phyloP scores from a whole-genome alignment of 2,329 filamentous ascomycete genomes.

The Trichoderma atroviride region DNA sequence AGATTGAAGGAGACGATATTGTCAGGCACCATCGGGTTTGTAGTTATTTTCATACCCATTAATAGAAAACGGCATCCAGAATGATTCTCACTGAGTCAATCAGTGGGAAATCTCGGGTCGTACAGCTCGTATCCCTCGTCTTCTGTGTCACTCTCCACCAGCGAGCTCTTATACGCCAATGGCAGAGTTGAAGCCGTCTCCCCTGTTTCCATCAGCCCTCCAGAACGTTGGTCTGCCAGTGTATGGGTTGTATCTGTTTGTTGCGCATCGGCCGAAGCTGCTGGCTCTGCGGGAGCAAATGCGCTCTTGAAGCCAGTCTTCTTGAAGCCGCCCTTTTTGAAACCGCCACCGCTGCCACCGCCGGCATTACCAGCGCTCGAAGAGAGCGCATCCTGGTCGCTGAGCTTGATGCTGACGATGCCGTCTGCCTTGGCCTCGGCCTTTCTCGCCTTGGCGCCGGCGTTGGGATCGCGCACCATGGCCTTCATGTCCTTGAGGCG shows the following conservation, averaged over 20 bases:
- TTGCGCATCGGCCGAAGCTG: not conserved
- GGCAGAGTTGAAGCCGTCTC: slow-evolving; percentile 38
- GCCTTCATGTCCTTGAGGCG: slow-evolving; percentile 86
- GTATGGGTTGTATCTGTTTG: slow-evolving; percentile 1
- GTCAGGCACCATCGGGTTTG: not conserved
- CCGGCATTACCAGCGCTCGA: slow-evolving; percentile 44
- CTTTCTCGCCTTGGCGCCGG: slow-evolving; percentile 65
- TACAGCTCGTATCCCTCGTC: slow-evolving; percentile 74
- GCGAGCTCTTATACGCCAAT: slow-evolving; percentile 31
- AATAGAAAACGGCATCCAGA: not conserved
- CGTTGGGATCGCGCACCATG: slow-evolving; percentile 72
- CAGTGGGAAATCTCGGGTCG: slow-evolving; percentile 61
- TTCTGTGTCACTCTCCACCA: slow-evolving; percentile 64
- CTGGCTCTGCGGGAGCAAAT: slow-evolving; percentile 59
- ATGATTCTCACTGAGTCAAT: slow-evolving; percentile 46
- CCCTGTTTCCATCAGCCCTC: slow-evolving; percentile 35
- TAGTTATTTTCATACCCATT: not conserved
- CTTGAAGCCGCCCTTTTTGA: slow-evolving; percentile 84
- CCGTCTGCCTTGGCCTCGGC: slow-evolving; percentile 71
- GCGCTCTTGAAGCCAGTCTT: slow-evolving; percentile 83
- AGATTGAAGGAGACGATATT: not conserved
- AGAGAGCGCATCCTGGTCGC: slow-evolving; percentile 37
- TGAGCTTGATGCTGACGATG: slow-evolving; percentile 68
- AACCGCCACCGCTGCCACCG: slow-evolving; percentile 66
- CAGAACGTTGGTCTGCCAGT: slow-evolving; percentile 30